Conservation (phyloP, 2,329 filamentous ascomycete genomes). For the Monilinia fructigena region DNA sequence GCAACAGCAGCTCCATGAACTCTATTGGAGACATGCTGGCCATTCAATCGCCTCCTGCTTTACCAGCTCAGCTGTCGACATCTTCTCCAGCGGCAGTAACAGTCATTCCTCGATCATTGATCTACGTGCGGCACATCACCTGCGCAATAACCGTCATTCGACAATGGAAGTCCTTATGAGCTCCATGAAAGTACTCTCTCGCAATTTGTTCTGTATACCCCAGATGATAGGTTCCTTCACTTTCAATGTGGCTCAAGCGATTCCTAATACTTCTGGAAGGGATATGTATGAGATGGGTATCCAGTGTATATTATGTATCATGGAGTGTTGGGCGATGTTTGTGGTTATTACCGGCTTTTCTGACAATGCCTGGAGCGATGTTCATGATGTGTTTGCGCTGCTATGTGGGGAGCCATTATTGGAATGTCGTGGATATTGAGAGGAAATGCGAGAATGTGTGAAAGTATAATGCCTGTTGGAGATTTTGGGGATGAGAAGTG, state of each 20-base stretch:
- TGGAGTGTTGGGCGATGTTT: slow-evolving; percentile 24
- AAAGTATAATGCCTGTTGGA: slow-evolving; percentile 14
- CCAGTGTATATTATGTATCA: slow-evolving; percentile 23
- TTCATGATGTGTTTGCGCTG: slow-evolving; percentile 15
- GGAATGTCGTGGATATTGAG: slow-evolving; percentile 24
- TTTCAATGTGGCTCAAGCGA: slow-evolving; percentile 6
- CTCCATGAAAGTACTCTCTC: slow-evolving; percentile 23
- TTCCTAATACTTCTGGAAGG: slow-evolving; percentile 2
- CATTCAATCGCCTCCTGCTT: neutral
- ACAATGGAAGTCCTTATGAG: slow-evolving; percentile 6
- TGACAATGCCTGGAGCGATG: slow-evolving; percentile 24
- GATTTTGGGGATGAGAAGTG: slow-evolving; percentile 26
- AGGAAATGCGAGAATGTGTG: slow-evolving; percentile 17
- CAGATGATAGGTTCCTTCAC: slow-evolving; percentile 22
- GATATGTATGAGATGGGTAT: slow-evolving; percentile 24
- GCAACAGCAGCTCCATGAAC: slow-evolving; percentile 3
- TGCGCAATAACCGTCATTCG: slow-evolving; percentile 21
- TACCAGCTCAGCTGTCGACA: neutral
- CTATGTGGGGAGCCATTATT: slow-evolving; percentile 17
- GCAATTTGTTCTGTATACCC: slow-evolving; percentile 24
- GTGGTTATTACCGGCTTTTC: slow-evolving; percentile 24
- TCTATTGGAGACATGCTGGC: slow-evolving; percentile 18
- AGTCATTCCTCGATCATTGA: slow-evolving; percentile 29
- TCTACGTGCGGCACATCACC: slow-evolving; percentile 27
- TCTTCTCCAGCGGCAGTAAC: slow-evolving; percentile 16